Conservation (phyloP, 306 rosid genomes). For the Quercus mongolica region DNA sequence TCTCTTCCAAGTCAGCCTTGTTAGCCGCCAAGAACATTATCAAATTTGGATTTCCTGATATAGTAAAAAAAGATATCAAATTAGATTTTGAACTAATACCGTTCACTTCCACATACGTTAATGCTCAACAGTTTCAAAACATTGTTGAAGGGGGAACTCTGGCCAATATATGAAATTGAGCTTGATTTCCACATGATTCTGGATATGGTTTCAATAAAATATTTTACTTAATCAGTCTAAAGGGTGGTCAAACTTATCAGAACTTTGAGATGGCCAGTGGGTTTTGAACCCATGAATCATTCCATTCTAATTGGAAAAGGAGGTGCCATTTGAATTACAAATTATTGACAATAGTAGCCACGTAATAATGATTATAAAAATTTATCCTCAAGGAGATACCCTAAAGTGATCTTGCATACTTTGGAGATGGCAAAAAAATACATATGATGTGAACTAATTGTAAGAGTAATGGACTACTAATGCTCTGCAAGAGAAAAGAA, state of each 20-base stretch:
- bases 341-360: not conserved
- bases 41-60: slow-evolving; percentile 71
- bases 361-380: not conserved
- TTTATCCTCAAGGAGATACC: not conserved
- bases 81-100: slow-evolving; percentile 1
- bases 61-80: slow-evolving; percentile 1
- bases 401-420: not conserved
- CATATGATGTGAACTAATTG: not conserved
- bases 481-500: not conserved
- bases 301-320: not conserved
- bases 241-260: not conserved
- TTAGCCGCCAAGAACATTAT: slow-evolving; percentile 72
- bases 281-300: not conserved
- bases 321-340: not conserved
- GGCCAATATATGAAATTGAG: not conserved
- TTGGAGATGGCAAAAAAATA: not conserved
- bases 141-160: not conserved
- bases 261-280: not conserved
- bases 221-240: not conserved
- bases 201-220: not conserved
- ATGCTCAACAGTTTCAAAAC: not conserved
- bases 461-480: not conserved
- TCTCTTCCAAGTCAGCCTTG: slow-evolving; percentile 69
- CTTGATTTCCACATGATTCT: not conserved
- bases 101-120: not conserved